phyloP scores from a whole-genome alignment of 257 asterid species.

The Solanum sejunctum region DNA sequence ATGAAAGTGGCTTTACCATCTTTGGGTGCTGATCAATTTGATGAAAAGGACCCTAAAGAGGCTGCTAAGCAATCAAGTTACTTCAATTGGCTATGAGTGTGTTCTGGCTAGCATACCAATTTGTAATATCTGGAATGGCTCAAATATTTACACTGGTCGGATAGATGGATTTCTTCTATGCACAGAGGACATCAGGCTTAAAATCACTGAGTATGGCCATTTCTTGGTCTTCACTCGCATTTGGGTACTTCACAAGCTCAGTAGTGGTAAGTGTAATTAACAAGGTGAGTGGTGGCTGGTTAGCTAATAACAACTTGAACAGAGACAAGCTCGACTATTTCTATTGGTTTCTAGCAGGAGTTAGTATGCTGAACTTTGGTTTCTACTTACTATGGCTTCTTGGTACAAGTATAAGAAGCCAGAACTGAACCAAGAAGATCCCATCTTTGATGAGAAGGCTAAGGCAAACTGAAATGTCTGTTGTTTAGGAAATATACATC shows the following conservation, averaged over 20 bases:
- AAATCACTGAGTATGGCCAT: constrained; percentile 53
- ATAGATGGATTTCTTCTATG: constrained; percentile 55
- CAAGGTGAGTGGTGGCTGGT: constrained; percentile 54
- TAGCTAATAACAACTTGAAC: constrained; percentile 46
- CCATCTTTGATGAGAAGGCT: neutral
- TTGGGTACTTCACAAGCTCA: constrained; percentile 58
- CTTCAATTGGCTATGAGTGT: constrained; percentile 61
- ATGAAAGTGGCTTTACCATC: constrained; percentile 60
- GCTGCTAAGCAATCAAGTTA: constrained; percentile 50
- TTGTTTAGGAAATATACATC: neutral
- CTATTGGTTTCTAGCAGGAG: constrained; percentile 40
- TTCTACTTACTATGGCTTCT: constrained; percentile 39
- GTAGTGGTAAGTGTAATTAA: constrained; percentile 51
- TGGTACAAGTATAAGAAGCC: constrained; percentile 56
- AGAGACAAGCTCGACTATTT: constrained; percentile 46
- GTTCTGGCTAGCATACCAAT: constrained; percentile 55
- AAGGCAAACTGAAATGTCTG: neutral
- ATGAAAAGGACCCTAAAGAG: constrained; percentile 38
- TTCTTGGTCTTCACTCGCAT: constrained; percentile 58
- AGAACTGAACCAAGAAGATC: constrained; percentile 13
- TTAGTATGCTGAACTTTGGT: constrained; percentile 42
- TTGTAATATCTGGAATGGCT: constrained; percentile 37
- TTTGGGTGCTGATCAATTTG: constrained; percentile 71
- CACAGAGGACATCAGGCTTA: constrained; percentile 51
- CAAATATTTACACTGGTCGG: constrained; percentile 60